Base-by-base conservation (phyloP, 1,284 basidiomycete species). In the Naganishia cerealis region DNA sequence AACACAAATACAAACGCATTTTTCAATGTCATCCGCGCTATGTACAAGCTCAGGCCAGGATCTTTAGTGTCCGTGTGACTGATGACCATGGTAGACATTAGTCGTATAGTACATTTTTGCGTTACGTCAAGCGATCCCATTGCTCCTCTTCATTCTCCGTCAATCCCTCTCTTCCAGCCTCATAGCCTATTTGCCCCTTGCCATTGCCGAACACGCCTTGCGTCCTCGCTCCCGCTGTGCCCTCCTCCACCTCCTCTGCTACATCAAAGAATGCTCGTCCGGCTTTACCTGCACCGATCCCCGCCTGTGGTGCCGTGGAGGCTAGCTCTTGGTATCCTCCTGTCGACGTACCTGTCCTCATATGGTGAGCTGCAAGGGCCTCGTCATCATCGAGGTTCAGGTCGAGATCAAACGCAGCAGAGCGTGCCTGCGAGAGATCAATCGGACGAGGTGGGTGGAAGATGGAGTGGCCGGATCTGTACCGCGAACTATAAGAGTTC, bases 371-470 rank as follows among this genome's bases (percentile, higher is more conserved):
- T 0, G 79, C 79, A 18, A 76, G 72, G 0, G 75, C 78, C 68
- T 80, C 77, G 50, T 82, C 88, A 85, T 73, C 91, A 85, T 75
- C 89, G 83, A 77, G 86, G 81, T 79, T 90, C 81, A 74, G 87
- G 84, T 75, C 88, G 82, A 79, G 87, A 83, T 79, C 81, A 59
- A 79, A 74, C 3, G 76, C 77, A 46, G 80, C 81, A 1, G 77
- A 73, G 2, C 81, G 76, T 0, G 82, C 83, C 66, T 81, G 78
- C 12, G 78, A 79, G n/a, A 96, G 88, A 77, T 96, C 93, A 75
- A 97, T 96, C 0, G 92, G 91, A 75, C 90, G 92, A 8, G 94
- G 92, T 57, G 89, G 87, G 26, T 91, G 88, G 79, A 96, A 92
- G 74, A 96, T 91, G 1, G 92, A 94, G 75, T 94, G 92, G 0